Base-by-base conservation (phyloP, 805 yeast species). In the Candida lessepsii region DNA sequence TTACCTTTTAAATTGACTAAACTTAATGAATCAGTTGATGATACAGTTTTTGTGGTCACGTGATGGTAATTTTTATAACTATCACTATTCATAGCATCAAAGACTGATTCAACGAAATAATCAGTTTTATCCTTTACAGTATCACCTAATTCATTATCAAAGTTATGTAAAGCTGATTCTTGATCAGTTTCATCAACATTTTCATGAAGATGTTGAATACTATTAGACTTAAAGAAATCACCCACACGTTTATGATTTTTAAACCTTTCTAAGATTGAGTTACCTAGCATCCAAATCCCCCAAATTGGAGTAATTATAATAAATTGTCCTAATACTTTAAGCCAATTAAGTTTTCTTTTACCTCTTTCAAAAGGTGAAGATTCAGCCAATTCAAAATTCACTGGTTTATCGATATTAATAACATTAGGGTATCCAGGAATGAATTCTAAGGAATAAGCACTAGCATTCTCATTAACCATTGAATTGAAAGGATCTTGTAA, bases 41-140 rank as follows among this genome's bases (percentile, higher is more conserved):
- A 15, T 9, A 17, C 13, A 21, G 25, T 20, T 9, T 21, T 39
- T 4, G 29, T 32, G 15, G 41, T 26, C 8, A 37, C 25, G 16
- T 37, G 35, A 24, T 47, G 44, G 21, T 37, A 44, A 18, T 31
- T 25, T 30, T 49, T 42, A 27, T 51, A 47, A 16, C 45, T 41
- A 30, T 54, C 68, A 46, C 65, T 66, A 5, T 75, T 68, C 58
- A 80, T 71, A 1, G 84, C 85, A 43, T 71, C 78, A 54, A 75
- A 79, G 11, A 80, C 71, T 13, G 83, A 75, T 45, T 83, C 88
- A 48, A 85, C 74, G 40, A 83, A 71, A 18, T 63, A 72, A 45
- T 83, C 89, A 11, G 83, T 78, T 42, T 76, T 80, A 47, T 80
- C 86, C 21, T 73, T 74, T 16, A 82, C 59, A 13, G 71, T 67